phyloP scores from a whole-genome alignment of 2,329 filamentous ascomycete species.

The Monosporascus sp. region DNA sequence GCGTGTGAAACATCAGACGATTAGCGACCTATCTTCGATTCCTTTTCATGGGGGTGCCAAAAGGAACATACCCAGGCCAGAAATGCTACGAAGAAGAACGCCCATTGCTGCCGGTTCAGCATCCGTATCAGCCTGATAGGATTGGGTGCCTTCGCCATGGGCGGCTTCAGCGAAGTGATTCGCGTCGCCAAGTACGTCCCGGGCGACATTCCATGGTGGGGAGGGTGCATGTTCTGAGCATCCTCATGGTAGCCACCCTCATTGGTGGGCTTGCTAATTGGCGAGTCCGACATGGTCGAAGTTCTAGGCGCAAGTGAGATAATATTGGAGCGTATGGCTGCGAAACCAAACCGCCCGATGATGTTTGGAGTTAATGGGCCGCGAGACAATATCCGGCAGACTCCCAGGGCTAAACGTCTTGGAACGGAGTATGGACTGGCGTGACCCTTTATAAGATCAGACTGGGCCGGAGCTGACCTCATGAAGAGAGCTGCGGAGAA shows the following conservation, averaged over 20 bases:
- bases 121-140: conserved; percentile 43
- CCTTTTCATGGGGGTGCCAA: background rate
- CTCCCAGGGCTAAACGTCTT: no score
- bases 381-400: no score
- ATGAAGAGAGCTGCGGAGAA: no score
- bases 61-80: conserved; percentile 44
- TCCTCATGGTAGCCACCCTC: background rate
- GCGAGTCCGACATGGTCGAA: background rate
- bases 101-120: conserved; percentile 46
- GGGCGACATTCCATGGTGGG: conserved; percentile 44
- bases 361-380: no score
- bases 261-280: background rate
- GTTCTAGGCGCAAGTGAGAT: background rate
- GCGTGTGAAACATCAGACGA: background rate
- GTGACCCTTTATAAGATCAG: no score
- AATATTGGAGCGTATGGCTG: background rate
- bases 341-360: no score
- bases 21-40: background rate
- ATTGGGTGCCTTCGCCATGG: conserved; percentile 48
- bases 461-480: no score
- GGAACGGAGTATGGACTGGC: no score
- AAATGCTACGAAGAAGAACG: conserved; percentile 50
- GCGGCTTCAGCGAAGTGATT: conserved; percentile 50
- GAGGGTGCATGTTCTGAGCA: conserved; percentile 27
- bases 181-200: conserved; percentile 45